Conservation (phyloP, 495 filamentous ascomycete genomes). For the Penicillium soppii region DNA sequence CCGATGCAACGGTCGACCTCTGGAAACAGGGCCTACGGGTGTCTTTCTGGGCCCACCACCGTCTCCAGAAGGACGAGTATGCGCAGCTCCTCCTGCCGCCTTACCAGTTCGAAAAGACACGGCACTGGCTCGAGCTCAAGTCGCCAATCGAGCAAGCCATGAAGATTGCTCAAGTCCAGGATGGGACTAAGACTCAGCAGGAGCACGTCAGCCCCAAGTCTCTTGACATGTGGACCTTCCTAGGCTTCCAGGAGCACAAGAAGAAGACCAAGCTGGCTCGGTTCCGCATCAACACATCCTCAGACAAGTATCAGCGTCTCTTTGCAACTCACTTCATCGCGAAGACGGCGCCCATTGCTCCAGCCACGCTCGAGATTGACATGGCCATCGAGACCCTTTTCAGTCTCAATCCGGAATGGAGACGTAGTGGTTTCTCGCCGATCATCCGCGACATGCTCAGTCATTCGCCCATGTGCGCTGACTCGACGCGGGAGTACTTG, state of each 20-base stretch:
- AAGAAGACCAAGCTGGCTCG: slow-evolving; percentile 21
- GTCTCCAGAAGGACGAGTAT: slow-evolving; percentile 35
- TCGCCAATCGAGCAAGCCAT: neutral
- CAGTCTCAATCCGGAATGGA: slow-evolving; percentile 32
- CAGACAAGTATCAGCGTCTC: slow-evolving; percentile 35
- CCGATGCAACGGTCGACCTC: slow-evolving; percentile 40
- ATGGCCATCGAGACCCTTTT: slow-evolving; percentile 45
- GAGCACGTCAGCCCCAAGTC: slow-evolving; percentile 13
- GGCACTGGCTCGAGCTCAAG: slow-evolving; percentile 41
- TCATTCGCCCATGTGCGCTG: slow-evolving; percentile 43
- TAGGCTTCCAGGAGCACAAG: slow-evolving; percentile 39
- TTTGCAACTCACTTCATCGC: slow-evolving; percentile 46
- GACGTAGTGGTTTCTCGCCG: slow-evolving; percentile 22
- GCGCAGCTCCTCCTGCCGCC: slow-evolving; percentile 44
- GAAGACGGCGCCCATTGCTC: slow-evolving; percentile 46
- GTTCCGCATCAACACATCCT: slow-evolving; percentile 47
- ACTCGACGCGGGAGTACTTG: slow-evolving; percentile 36
- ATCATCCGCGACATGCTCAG: slow-evolving; percentile 37
- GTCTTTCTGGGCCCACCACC: slow-evolving; percentile 50
- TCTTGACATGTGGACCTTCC: slow-evolving; percentile 31
- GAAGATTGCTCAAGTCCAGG: no score
- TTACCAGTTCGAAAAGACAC: slow-evolving; percentile 52
- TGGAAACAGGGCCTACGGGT: slow-evolving; percentile 46
- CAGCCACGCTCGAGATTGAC: slow-evolving; percentile 43
- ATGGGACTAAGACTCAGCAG: slow-evolving; percentile 1